phyloP scores from a whole-genome alignment of 1,139 yeast species.

The Saccharomyces pastorianus region DNA sequence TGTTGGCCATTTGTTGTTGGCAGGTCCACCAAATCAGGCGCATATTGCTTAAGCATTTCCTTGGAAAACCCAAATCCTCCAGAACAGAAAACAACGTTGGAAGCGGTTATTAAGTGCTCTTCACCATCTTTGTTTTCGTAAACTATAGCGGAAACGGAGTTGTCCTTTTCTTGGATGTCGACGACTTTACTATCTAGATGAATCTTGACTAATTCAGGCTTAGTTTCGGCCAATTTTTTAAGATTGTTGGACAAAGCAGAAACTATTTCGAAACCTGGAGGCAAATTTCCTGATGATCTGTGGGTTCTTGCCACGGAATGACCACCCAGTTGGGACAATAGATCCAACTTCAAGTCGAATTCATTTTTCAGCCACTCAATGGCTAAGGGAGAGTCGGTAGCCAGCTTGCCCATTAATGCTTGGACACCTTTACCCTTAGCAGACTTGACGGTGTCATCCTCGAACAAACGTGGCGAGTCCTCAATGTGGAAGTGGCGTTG shows the following conservation, averaged over 20 bases:
- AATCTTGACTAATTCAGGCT: constrained; percentile 47
- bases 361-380: constrained; percentile 65
- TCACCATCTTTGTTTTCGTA: constrained; percentile 35
- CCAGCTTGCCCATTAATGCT: constrained; percentile 32
- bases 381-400: constrained; percentile 45
- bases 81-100: constrained; percentile 57
- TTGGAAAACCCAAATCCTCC: constrained; percentile 54
- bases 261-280: constrained; percentile 74
- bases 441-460: constrained; percentile 57
- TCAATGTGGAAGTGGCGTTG: constrained; percentile 43
- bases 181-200: constrained; percentile 49
- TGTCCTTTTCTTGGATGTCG: constrained; percentile 37
- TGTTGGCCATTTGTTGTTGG: constrained; percentile 71
- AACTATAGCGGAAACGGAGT: constrained; percentile 41
- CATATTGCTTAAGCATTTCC: constrained; percentile 48
- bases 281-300: constrained; percentile 52
- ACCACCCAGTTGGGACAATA: constrained; percentile 66
- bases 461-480: constrained; percentile 54
- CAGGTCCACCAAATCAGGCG: constrained; percentile 54
- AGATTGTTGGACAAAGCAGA: constrained; percentile 50
- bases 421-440: constrained; percentile 57
- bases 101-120: constrained; percentile 28
- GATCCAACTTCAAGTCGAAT: constrained; percentile 52
- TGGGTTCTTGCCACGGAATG: constrained; percentile 71
- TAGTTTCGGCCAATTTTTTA: constrained; percentile 41